Evolutionary conservation across 768 basidiomycete species (phyloP), one percentile per base, ranked within the genome.

Genomic region (Lyophyllum atratum): DNA sequence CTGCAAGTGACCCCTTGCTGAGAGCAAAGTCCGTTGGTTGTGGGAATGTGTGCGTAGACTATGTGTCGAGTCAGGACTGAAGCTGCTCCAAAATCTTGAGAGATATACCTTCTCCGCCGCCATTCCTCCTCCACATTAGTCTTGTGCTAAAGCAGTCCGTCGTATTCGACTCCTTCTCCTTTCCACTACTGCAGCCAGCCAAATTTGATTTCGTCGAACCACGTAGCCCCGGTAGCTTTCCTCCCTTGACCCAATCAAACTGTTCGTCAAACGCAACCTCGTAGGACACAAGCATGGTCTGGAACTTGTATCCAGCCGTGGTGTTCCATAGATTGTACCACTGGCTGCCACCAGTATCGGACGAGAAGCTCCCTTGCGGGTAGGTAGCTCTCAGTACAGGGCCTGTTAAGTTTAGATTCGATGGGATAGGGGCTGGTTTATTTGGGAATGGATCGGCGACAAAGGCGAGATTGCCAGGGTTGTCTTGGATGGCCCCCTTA

Each of bases 21-120:
- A 3, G 71, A 72, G 64, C 90, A 93, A 14, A 93, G 68, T 49
- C 74, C 72, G 64, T 86, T 82, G 9, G 85, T 72, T 0, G 80
- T 79, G 5, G 89, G 87, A 44, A 93, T 83, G 65, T 93, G 93
- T 7, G 89, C 88, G 70, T 93, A 93, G 6, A 89, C 92, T 93
- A 9, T 0, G 11, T 3, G 11, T 15, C 39, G n/a, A 17, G n/a
- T 26, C 17, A 24, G 11, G 45, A n/a, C 44, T 9, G 33, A 17
- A 15, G 19, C 44, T 49, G 22, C 3, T 42, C 10, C 21, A 31
- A 44, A 40, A 19, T 29, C 19, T 44, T 21, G n/a, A 17, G 24
- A 22, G 49, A 66, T 80, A n/a, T 62, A 90, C 91, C 83, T 81
- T 93, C 91, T 19, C 87, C 90, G 10, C 64, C 74, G 0, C 85